Evolutionary conservation across 2,329 filamentous ascomycete genomes (phyloP).

Genomic region (Calonectria fujianensis): DNA sequence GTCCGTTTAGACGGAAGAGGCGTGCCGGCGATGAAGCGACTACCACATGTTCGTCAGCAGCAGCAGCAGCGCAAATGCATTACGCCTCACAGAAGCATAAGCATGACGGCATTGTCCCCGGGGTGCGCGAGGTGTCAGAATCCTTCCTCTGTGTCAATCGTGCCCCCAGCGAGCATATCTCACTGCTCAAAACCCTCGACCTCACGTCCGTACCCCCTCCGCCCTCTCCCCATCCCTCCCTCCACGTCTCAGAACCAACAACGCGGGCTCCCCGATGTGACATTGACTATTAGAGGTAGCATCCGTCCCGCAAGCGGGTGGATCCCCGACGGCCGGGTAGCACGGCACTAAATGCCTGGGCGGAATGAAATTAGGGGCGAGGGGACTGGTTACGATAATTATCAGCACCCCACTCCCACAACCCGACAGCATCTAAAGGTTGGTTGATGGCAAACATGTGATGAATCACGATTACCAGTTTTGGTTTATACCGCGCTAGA

Average conservation of each 20-base stretch:
- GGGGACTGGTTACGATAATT: constrained; percentile 26
- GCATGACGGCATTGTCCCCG: neutral
- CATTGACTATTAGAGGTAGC: constrained; percentile 41
- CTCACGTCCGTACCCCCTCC: neutral
- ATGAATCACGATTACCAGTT: neutral
- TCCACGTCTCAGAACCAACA: constrained; percentile 30
- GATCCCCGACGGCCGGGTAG: constrained; percentile 36
- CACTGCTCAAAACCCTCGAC: neutral
- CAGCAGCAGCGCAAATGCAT: neutral
- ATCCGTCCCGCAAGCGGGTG: constrained; percentile 39
- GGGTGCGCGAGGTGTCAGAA: neutral
- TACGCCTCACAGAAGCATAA: neutral
- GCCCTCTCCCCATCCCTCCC: neutral
- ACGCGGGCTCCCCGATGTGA: constrained; percentile 33
- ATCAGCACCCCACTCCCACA: constrained; percentile 12
- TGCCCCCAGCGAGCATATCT: neutral
- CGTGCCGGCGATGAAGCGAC: constrained; percentile 42
- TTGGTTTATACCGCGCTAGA: neutral
- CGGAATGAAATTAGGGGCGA: constrained; percentile 28
- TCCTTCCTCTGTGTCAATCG: neutral
- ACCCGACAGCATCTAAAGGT: neutral
- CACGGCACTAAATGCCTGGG: constrained; percentile 26
- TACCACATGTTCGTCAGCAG: constrained; percentile 14
- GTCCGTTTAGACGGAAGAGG: constrained; percentile 43
- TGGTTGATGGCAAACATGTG: neutral